Percentiles rank a stretch among this genome's conserved stretches.
Evolutionary conservation across 352 stramenopile species (phyloP).

Genomic region (Phytophthora pisi): DNA sequence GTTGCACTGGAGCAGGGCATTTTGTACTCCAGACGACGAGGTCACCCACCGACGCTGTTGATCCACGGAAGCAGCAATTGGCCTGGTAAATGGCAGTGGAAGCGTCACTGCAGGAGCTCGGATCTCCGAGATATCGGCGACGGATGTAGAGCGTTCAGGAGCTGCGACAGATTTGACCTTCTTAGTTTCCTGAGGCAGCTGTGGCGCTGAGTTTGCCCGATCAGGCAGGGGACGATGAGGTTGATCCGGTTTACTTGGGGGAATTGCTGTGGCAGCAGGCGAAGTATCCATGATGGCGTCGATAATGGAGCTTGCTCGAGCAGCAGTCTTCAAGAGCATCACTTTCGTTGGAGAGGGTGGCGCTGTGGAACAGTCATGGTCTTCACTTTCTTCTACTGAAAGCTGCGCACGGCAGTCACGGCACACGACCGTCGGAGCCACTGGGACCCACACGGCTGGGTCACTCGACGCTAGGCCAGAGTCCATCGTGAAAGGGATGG

Average conservation of each 20-base stretch:
- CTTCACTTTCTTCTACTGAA: slow-evolving; percentile 65
- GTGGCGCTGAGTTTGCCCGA: slow-evolving; percentile 6
- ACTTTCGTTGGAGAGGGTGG: slow-evolving; percentile 25
- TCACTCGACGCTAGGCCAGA: slow-evolving; percentile 61
- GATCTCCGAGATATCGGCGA: slow-evolving; percentile 19
- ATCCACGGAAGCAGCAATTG: not conserved
- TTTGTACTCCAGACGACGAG: slow-evolving; percentile 15
- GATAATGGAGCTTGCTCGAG: slow-evolving; percentile 42
- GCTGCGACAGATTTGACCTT: not conserved
- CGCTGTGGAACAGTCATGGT: slow-evolving; percentile 54
- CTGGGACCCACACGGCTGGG: not conserved
- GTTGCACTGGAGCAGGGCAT: slow-evolving; percentile 46
- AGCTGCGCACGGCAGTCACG: slow-evolving; percentile 59
- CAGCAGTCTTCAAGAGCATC: slow-evolving; percentile 29
- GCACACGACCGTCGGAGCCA: slow-evolving; percentile 49
- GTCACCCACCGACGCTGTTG: slow-evolving; percentile 7
- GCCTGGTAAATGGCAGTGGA: slow-evolving; percentile 1
- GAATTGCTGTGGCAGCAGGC: not conserved
- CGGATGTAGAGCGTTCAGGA: slow-evolving; percentile 14
- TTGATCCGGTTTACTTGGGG: slow-evolving; percentile 3
- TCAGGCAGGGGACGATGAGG: not conserved
- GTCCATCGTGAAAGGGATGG: slow-evolving; percentile 44
- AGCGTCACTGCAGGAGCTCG: slow-evolving; percentile 14
- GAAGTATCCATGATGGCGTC: slow-evolving; percentile 44
- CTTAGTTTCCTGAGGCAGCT: not conserved